phyloP scores from a whole-genome alignment of 805 yeast genomes.

The Wickerhamomyces canadensis region DNA sequence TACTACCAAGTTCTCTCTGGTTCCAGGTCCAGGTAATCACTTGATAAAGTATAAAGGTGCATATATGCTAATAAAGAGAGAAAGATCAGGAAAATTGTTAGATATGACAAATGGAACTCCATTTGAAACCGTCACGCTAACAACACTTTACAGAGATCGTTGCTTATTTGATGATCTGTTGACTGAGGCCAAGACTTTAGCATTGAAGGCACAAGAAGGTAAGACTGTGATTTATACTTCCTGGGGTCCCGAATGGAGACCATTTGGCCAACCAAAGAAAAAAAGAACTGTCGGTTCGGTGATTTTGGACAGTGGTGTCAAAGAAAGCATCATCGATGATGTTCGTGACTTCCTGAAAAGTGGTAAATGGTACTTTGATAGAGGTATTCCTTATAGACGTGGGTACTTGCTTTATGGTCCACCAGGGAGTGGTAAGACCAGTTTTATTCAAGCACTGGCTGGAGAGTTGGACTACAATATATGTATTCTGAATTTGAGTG shows the following conservation, averaged over 20 bases:
- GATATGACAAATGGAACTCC: constrained; percentile 92
- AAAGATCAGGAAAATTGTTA: constrained; percentile 81
- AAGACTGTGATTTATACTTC: constrained; percentile 91
- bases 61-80: constrained; percentile 82
- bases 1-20: constrained; percentile 79
- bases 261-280: constrained; percentile 91
- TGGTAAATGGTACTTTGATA: constrained; percentile 87
- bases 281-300: constrained; percentile 84
- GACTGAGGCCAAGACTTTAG: constrained; percentile 79
- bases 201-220: constrained; percentile 79
- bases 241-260: constrained; percentile 99
- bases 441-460: constrained; percentile 93
- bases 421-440: constrained; percentile 96
- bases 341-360: constrained; percentile 73
- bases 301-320: constrained; percentile 71
- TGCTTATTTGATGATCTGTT: constrained; percentile 62
- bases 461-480: constrained; percentile 95
- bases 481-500: constrained; percentile 87
- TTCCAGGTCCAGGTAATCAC: constrained; percentile 97
- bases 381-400: constrained; percentile 97
- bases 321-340: constrained; percentile 60
- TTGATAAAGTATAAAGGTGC: constrained; percentile 82
- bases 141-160: constrained; percentile 83
- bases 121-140: constrained; percentile 90
- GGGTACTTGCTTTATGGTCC: constrained; percentile 95